phyloP scores from a whole-genome alignment of 139 green algal species.

The Yamagishiella unicocca region DNA sequence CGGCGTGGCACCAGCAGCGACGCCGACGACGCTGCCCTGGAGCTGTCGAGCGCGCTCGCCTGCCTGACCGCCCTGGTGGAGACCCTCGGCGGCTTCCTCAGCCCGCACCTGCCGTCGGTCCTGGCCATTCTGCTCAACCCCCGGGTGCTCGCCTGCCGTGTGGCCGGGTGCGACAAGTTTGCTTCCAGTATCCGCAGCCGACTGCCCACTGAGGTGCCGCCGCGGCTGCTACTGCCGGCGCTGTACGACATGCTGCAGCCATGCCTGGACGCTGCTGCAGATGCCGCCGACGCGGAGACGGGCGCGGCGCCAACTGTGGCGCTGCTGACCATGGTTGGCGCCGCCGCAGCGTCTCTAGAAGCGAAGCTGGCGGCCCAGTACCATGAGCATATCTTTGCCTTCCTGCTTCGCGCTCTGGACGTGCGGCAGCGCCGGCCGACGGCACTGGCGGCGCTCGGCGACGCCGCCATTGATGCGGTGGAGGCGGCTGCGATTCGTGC shows the following conservation, averaged over 20 bases:
- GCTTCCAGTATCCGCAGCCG: conserved; percentile 51
- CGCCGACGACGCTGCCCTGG: conserved; percentile 59
- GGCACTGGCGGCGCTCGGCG: conserved; percentile 19
- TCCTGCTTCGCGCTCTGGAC: conserved; percentile 86
- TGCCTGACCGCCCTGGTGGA: conserved; percentile 75
- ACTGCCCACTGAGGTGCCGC: conserved; percentile 63
- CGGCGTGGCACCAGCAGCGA: neutral
- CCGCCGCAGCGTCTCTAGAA: conserved; percentile 64
- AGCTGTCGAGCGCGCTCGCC: conserved; percentile 71
- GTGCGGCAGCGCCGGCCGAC: conserved; percentile 68
- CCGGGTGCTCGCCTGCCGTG: conserved; percentile 51
- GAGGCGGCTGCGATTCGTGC: conserved; percentile 70
- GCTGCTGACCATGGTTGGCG: conserved; percentile 61
- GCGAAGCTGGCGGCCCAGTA: conserved; percentile 64
- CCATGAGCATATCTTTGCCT: conserved; percentile 72
- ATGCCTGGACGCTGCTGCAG: neutral
- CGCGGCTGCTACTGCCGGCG: conserved; percentile 80
- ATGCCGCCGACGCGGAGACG: neutral
- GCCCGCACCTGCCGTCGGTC: conserved; percentile 72
- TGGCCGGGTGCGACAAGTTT: conserved; percentile 37
- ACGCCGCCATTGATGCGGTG: conserved; percentile 40
- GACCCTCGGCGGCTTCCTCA: conserved; percentile 76
- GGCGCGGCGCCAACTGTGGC: conserved; percentile 34
- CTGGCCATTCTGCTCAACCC: conserved; percentile 76
- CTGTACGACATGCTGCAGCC: conserved; percentile 57